Evolutionary conservation across 2,329 filamentous ascomycete species (phyloP).

Genomic region (Sordariomycetes sp.): DNA sequence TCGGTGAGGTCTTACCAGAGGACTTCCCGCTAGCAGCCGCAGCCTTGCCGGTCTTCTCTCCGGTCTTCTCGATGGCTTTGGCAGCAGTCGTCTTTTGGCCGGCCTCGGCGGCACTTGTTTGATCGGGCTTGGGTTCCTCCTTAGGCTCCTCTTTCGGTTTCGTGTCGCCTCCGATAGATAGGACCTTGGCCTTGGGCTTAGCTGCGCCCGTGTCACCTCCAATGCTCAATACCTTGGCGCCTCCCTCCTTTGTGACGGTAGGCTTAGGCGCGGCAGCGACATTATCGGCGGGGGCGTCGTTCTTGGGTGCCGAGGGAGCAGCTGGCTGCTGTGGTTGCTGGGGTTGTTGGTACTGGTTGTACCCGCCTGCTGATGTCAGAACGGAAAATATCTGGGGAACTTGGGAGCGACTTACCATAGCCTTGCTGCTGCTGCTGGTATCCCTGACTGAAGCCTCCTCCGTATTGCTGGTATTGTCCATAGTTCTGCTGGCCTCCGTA

Average conservation of each 20-base stretch:
- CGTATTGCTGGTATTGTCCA: constrained; percentile 38
- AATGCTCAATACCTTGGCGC: constrained; percentile 60
- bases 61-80: constrained; percentile 89
- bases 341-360: constrained; percentile 42
- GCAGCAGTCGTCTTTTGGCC: constrained; percentile 77
- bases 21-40: constrained; percentile 33
- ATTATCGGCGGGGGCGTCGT: constrained; percentile 23
- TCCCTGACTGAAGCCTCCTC: constrained; percentile 39
- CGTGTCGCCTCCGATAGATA: constrained; percentile 28
- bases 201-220: constrained; percentile 47
- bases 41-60: constrained; percentile 45
- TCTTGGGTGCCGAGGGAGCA: constrained; percentile 32
- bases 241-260: constrained; percentile 42
- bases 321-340: constrained; percentile 30
- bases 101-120: constrained; percentile 47
- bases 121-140: constrained; percentile 40
- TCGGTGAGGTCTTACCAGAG: constrained; percentile 68
- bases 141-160: constrained; percentile 31
- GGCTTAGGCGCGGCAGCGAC: constrained; percentile 40
- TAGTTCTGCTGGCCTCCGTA: constrained; percentile 38
- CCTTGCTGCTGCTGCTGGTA: constrained; percentile 43
- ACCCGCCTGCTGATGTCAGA: constrained; percentile 28
- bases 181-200: constrained; percentile 41
- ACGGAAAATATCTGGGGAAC: constrained; percentile 6
- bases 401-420: constrained; percentile 23